Base-by-base conservation (phyloP, 306 rosid species). In the Glycine tomentella region DNA sequence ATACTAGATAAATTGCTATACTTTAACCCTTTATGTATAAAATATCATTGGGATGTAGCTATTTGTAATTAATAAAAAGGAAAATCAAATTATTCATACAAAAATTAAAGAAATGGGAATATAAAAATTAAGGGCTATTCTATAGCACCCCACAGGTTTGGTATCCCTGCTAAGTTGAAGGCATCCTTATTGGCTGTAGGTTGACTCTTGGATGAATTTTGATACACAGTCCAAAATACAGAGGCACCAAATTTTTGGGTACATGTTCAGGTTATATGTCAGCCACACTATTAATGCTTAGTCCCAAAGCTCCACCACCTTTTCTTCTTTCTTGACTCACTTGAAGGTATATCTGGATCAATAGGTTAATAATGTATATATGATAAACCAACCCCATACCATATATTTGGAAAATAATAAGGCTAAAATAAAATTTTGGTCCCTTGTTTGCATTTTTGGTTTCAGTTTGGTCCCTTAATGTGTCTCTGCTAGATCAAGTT, bases 271-370 rank as follows among this genome's bases (percentile, higher is more conserved):
- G 38, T 76, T 80, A 57, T 50, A 63, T 0, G 71, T 40, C 64
- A 77, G n/a, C 82, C 77, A 51, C 46, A n/a, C 55, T 72, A 61
- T 75, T 87, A 91, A 70, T 88, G 88, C 85, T 89, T 91, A 61
- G 82, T 90, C 75, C 97, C 88, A 75, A 92, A 91, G 75, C 31
- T 88, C 98, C 98, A 92, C 97, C 97, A 90, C 61, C 61, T 91
- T 90, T 82, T 89, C 90, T 90, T 91, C 90, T 88, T 95, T 79
- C 90, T 90, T 20, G 77, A 82, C 69, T 90, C 97, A 63, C 14
- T 76, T 69, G 94, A 85, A 53, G 88, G 84, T 74, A 84, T 76
- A 84, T 84, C 94, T 90, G 93, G 64, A 59, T 74, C 83, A 85
- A 48, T 49, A 63, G 68, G 51, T 48, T 16, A 71, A 64, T 33